Conservation (phyloP, 2,329 filamentous ascomycete genomes). For the Monilinia vaccinii-corymbosi region DNA sequence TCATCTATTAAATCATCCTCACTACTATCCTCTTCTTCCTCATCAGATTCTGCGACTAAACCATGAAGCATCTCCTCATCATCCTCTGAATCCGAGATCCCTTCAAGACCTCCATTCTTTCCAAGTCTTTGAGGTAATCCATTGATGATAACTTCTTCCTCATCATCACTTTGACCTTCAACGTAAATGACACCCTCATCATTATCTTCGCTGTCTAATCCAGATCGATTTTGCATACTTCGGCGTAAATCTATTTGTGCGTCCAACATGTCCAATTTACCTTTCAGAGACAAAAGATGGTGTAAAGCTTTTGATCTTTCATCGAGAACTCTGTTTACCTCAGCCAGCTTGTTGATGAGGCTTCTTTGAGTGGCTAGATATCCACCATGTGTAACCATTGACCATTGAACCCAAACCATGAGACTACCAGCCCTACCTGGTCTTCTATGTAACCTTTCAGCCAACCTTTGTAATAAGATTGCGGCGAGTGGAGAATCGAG, state of each 20-base stretch:
- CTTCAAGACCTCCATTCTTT: constrained; percentile 18
- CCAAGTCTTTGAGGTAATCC: constrained; percentile 32
- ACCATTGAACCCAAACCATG: constrained; percentile 95
- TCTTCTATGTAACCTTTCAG: constrained; percentile 75
- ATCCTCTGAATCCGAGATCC: constrained; percentile 24
- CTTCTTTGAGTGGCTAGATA: constrained; percentile 82
- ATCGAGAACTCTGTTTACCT: constrained; percentile 77
- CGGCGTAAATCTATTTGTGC: constrained; percentile 77
- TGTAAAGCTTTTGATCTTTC: constrained; percentile 76
- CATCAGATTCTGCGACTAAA: constrained; percentile 39
- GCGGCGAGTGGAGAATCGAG: constrained; percentile 79
- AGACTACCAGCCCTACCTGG: constrained; percentile 84
- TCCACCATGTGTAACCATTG: constrained; percentile 82
- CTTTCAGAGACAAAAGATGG: constrained; percentile 79
- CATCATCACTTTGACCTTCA: constrained; percentile 56
- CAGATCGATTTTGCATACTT: constrained; percentile 47
- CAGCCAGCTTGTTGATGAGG: constrained; percentile 65
- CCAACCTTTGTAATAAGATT: constrained; percentile 70
- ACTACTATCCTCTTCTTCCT: constrained; percentile 35
- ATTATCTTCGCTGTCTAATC: constrained; percentile 33
- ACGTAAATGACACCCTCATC: constrained; percentile 70
- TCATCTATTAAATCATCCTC: constrained; percentile 40
- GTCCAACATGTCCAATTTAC: constrained; percentile 89
- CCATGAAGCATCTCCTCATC: constrained; percentile 34
- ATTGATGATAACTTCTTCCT: constrained; percentile 36